phyloP scores from a whole-genome alignment of 176 grass and related monocot genomes.

The Saccharum spontaneum region DNA sequence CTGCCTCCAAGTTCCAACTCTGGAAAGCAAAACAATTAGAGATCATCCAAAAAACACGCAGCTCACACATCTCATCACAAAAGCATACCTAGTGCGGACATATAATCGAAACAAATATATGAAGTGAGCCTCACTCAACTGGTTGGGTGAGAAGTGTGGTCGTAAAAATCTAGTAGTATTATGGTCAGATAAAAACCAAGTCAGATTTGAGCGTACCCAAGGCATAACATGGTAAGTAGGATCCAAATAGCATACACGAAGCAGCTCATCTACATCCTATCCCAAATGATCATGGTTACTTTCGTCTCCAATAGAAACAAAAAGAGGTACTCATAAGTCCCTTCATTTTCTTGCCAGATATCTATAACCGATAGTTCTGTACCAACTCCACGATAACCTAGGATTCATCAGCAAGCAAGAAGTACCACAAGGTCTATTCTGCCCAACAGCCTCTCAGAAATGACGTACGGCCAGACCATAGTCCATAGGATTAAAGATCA shows the following conservation, averaged over 20 bases:
- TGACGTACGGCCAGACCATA: background rate
- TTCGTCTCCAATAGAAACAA: background rate
- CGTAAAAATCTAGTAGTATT: background rate
- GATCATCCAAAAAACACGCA: too few relatives aligned
- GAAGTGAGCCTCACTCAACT: too few relatives aligned
- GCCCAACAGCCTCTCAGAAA: background rate
- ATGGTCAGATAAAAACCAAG: too few relatives aligned
- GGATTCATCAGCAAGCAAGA: slow-evolving; percentile 4
- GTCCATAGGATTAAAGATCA: background rate
- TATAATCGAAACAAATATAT: too few relatives aligned
- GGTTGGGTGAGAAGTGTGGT: too few relatives aligned
- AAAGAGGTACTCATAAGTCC: background rate
- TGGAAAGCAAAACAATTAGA: too few relatives aligned
- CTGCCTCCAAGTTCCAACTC: too few relatives aligned
- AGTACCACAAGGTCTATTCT: background rate
- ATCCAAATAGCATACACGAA: background rate
- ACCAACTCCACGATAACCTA: background rate
- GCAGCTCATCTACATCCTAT: background rate
- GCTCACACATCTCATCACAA: too few relatives aligned
- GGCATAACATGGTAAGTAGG: background rate
- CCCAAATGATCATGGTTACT: background rate
- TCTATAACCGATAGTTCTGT: background rate
- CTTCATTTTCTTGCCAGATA: background rate
- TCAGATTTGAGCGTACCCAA: background rate
- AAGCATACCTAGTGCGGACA: too few relatives aligned